Evolutionary conservation across 2,329 filamentous ascomycete species (phyloP), one percentile per base, ranked within the genome.

Genomic region (Fonsecaea pedrosoi): DNA sequence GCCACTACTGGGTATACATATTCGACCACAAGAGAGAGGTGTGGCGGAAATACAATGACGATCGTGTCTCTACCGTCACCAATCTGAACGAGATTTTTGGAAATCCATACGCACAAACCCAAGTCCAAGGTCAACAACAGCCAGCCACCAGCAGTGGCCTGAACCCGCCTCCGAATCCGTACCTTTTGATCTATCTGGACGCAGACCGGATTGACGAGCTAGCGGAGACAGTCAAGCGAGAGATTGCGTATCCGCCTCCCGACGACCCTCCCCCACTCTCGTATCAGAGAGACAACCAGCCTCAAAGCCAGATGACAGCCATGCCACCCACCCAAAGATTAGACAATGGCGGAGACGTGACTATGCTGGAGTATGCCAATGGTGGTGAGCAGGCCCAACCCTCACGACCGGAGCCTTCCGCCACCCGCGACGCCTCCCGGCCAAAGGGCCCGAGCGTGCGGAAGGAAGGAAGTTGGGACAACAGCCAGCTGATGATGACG

Each of bases 1-100:
- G 95, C 0, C 95, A 99, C 78, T 99, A 98, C 80, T 97, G 92
- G 90, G 92, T 97, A 54, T 97, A 94, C 85, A 96, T 99, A 70
- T 91, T 89, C 75, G 95, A 98, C 80, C 96, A 96, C 77, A 86
- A 89, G 70, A 86, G 87, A 55, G 81, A 88, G 40, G 82, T 94
- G 21, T 99, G 95, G 94, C 89, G 93, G 65, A 92, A 92, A 75
- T 99, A 97, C 83, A 99, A 99, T 76, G 95, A 99, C 74, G 90
- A 90, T 62, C 85, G 85, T 15, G 93, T 99, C 30, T 89, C 87
- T 2, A 87, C 91, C 70, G 85, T 88, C 32, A 81, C 83, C 13
- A 85, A 91, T 73, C 83, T 86, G 7, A 82, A 73, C 37, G 71
- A 90, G 58, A 91, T 97, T 48, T 89, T 73, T 59, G 71, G 67